Evolutionary conservation across 163 green algal genomes (phyloP), one percentile per base, ranked within the genome.

Genomic region (Coccomyxa subellipsoidea): DNA sequence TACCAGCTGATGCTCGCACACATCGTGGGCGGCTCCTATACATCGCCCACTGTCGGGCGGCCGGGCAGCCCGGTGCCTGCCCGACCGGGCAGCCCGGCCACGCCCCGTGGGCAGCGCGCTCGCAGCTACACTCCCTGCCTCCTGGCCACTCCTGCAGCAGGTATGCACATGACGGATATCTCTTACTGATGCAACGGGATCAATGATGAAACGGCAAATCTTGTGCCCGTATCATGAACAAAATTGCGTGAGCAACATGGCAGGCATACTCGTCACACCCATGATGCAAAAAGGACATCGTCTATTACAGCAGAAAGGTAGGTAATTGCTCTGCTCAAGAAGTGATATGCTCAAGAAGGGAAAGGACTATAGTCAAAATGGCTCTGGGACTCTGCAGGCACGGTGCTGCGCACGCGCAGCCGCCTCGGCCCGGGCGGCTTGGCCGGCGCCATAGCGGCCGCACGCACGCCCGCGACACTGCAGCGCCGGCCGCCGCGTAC

Each of bases 1-100:
- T 79, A 69, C 73, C 73, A 59, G 36, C 73, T 79, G 23, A 79
- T 79, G 73, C 36, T 79, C 12, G 73, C 73, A 4, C 73, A 79
- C 73, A 38, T 79, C 4, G 73, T 38, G 37, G 36, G 73, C 37
- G 73, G 73, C 37, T 12, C 23, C 8, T 79, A 79, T 8, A 27
- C 21, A 0, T 79, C 73, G 37, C 73, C 73, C 21, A 59, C 37
- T 18, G 32, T 66, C 32, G 73, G 31, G 32, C 36, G 36, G 73
- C 25, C 18, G 73, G 29, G 36, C 73, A 66, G 18, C 73, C 73
- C 36, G 36, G 73, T n/a, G n/a, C n/a, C n/a, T n/a, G n/a, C n/a
- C n/a, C 36, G 36, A 37, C 25, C 18, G 73, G 29, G 36, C 73
- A 66, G 18, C 73, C 73, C 36, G 36, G 73, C 23, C 36, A 54